Conservation (phyloP, 2,329 filamentous ascomycete genomes). For the Monosporascus sp. region DNA sequence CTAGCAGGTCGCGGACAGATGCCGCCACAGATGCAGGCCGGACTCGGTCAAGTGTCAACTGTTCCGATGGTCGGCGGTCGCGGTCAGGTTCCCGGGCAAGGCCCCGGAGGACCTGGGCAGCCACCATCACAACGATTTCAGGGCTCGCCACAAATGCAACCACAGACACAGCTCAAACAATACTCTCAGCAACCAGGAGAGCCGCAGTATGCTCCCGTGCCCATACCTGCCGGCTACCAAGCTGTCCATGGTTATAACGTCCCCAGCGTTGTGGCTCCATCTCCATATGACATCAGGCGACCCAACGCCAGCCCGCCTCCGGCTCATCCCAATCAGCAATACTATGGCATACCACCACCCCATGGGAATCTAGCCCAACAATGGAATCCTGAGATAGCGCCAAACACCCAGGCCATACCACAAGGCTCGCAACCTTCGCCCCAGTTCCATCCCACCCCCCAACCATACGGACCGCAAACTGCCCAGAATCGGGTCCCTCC, state of each 20-base stretch:
- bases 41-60: conserved; percentile 9
- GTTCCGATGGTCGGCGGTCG: background rate
- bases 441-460: background rate
- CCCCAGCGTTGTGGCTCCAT: conserved; percentile 17
- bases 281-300: conserved; percentile 23
- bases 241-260: conserved; percentile 26
- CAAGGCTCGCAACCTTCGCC: background rate
- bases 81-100: conserved; percentile 9
- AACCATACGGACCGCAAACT: background rate
- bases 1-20: conserved; percentile 12
- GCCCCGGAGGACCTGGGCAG: background rate
- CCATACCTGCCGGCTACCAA: conserved; percentile 27
- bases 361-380: conserved; percentile 11
- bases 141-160: conserved; percentile 3
- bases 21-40: conserved; percentile 7
- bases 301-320: conserved; percentile 6
- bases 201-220: conserved; percentile 24
- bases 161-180: conserved; percentile 3
- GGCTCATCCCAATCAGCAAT: conserved; percentile 12
- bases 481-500: background rate
- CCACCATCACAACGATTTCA: background rate
- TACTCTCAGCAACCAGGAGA: conserved; percentile 9
- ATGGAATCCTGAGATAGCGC: conserved; percentile 17
- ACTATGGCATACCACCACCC: conserved; percentile 3
- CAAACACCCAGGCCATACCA: conserved; percentile 3